Conservation (phyloP, 805 yeast species). For the Monosporozyma solicola region DNA sequence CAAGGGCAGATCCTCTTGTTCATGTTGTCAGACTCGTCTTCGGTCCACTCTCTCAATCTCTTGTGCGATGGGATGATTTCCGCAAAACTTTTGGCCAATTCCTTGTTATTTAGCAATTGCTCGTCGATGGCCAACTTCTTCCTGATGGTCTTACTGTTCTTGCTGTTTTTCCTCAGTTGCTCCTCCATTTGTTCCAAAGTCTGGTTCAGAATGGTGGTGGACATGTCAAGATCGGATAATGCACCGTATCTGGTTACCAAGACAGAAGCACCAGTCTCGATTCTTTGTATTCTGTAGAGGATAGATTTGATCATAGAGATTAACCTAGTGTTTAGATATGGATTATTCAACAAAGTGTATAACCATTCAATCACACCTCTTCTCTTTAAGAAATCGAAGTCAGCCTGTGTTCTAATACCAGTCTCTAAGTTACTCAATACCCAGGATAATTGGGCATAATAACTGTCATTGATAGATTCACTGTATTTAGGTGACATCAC, state of each 20-base stretch:
- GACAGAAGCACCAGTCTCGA: slow-evolving; percentile 49
- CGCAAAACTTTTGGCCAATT: slow-evolving; percentile 16
- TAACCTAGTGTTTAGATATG: slow-evolving; percentile 37
- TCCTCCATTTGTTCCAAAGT: slow-evolving; percentile 8
- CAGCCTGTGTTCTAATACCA: slow-evolving; percentile 42
- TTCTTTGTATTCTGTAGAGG: slow-evolving; percentile 39
- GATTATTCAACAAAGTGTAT: slow-evolving; percentile 44
- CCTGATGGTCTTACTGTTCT: slow-evolving; percentile 13
- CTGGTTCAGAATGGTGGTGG: slow-evolving; percentile 6
- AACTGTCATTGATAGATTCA: slow-evolving; percentile 30
- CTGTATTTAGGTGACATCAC: slow-evolving; percentile 22
- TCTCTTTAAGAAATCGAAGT: slow-evolving; percentile 44
- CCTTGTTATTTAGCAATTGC: slow-evolving; percentile 33
- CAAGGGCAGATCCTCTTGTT: slow-evolving; percentile 35
- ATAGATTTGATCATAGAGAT: slow-evolving; percentile 35
- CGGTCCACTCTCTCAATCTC: slow-evolving; percentile 55
- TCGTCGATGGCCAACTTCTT: slow-evolving; percentile 35
- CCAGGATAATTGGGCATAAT: slow-evolving; percentile 60
- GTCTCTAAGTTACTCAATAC: slow-evolving; percentile 40
- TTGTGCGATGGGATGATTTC: slow-evolving; percentile 37
- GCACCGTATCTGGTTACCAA: slow-evolving; percentile 52
- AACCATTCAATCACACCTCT: slow-evolving; percentile 62
- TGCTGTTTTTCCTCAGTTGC: slow-evolving; percentile 6
- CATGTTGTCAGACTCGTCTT: slow-evolving; percentile 38
- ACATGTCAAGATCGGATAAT: slow-evolving; percentile 33